These are phyloP conservation scores for Sporothrix dimorphospora DNA, from an alignment of 2,329 filamentous ascomycete species.

Conservation along the genomic window DNA sequence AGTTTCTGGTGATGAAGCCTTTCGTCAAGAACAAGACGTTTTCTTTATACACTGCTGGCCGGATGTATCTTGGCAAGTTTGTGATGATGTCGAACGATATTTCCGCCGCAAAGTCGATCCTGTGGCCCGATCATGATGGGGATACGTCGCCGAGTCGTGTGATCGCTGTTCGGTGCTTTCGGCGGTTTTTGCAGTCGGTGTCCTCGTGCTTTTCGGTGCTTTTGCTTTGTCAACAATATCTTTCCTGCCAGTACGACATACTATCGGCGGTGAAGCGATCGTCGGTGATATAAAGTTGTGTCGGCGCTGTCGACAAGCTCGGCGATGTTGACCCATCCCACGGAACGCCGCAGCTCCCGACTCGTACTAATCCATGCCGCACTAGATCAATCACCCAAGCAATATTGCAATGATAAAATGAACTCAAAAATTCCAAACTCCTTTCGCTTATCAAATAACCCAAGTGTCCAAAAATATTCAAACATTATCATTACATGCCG, in stretches of 20 bases:
- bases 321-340: background rate
- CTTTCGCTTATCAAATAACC: no score
- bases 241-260: no score
- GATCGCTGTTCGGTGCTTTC: background rate
- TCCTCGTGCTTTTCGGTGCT: background rate
- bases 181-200: background rate
- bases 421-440: no score
- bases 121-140: background rate
- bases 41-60: constrained; percentile 4
- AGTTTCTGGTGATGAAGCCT: background rate
- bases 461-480: no score
- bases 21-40: background rate
- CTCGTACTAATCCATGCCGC: no score
- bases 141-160: background rate
- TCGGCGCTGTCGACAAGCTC: background rate
- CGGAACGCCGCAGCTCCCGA: no score
- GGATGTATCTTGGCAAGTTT: background rate
- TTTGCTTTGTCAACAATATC: no score
- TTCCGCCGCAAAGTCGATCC: background rate
- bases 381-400: no score
- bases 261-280: background rate
- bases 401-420: no score
- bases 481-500: no score
- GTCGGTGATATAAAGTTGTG: background rate
- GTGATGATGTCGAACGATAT: background rate